Conservation (phyloP, 345 rosid species). For the Eutrema heterophyllum region DNA sequence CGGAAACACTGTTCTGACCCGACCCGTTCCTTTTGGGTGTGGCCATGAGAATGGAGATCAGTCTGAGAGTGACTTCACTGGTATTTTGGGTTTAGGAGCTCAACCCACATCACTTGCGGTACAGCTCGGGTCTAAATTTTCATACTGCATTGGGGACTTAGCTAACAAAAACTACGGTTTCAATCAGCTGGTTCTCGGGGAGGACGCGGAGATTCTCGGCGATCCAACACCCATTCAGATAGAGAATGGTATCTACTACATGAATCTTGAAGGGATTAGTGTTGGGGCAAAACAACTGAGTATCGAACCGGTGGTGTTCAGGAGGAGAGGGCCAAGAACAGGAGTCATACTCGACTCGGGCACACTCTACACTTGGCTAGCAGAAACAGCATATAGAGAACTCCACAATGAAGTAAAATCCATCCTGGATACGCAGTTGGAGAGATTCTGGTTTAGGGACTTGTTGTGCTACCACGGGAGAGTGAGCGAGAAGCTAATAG, state of each 20-base stretch:
- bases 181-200: constrained; percentile 45
- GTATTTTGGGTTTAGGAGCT: constrained; percentile 48
- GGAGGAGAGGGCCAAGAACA: constrained; percentile 13
- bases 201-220: constrained; percentile 41
- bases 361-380: constrained; percentile 41
- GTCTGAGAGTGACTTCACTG: constrained; percentile 31
- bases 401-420: constrained; percentile 31
- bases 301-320: constrained; percentile 36
- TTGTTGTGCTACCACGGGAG: constrained; percentile 41
- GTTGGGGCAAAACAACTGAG: constrained; percentile 39
- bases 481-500: constrained; percentile 36
- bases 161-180: constrained; percentile 35
- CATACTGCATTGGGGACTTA: constrained; percentile 50
- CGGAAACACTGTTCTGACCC: constrained; percentile 21
- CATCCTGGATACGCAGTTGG: constrained; percentile 20
- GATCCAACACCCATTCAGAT: constrained; percentile 44
- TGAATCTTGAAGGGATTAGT: constrained; percentile 49
- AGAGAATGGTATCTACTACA: constrained; percentile 31
- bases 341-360: constrained; percentile 49
- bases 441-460: constrained; percentile 30
- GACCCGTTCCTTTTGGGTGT: constrained; percentile 45
- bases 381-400: constrained; percentile 32
- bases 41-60: constrained; percentile 38
- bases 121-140: constrained; percentile 49
- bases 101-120: constrained; percentile 34